phyloP scores from a whole-genome alignment of 495 filamentous ascomycete species.

The Geopyxis carbonaria region DNA sequence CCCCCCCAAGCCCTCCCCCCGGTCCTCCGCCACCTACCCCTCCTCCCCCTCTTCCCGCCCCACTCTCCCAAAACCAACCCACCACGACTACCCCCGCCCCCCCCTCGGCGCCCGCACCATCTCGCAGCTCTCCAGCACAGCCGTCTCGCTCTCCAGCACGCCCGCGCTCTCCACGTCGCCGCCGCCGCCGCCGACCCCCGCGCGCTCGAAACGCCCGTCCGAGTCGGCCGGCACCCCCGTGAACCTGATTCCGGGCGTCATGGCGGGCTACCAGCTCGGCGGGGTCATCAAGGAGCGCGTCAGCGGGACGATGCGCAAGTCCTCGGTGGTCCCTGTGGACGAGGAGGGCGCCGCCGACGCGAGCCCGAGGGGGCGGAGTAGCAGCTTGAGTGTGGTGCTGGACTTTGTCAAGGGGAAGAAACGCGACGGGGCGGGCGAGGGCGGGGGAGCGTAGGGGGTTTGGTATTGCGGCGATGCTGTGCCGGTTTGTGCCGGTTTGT shows the following conservation, averaged over 20 bases:
- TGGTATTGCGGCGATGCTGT: neutral
- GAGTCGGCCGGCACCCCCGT: neutral
- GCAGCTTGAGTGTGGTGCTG: conserved; percentile 13
- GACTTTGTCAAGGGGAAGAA: conserved; percentile 5
- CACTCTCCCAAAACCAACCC: too few species aligned
- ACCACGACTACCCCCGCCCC: too few species aligned
- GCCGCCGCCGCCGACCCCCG: neutral
- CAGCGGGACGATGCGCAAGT: neutral
- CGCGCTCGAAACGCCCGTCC: conserved; percentile 1
- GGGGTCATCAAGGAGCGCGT: conserved; percentile 14
- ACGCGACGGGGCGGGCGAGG: neutral
- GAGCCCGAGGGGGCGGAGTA: conserved; percentile 1
- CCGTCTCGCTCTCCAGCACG: neutral
- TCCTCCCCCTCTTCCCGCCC: neutral
- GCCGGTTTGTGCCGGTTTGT: too few species aligned
- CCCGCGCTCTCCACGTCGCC: conserved; percentile 1
- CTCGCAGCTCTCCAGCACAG: neutral
- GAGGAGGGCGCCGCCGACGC: neutral
- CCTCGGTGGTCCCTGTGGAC: neutral
- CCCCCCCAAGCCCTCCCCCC: neutral
- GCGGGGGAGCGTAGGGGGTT: neutral
- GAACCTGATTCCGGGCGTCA: conserved; percentile 1
- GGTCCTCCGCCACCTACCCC: neutral
- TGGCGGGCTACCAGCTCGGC: conserved; percentile 17
- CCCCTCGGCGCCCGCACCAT: neutral